Evolutionary conservation across 257 asterid species (phyloP).

Genomic region (Solanum etuberosum): DNA sequence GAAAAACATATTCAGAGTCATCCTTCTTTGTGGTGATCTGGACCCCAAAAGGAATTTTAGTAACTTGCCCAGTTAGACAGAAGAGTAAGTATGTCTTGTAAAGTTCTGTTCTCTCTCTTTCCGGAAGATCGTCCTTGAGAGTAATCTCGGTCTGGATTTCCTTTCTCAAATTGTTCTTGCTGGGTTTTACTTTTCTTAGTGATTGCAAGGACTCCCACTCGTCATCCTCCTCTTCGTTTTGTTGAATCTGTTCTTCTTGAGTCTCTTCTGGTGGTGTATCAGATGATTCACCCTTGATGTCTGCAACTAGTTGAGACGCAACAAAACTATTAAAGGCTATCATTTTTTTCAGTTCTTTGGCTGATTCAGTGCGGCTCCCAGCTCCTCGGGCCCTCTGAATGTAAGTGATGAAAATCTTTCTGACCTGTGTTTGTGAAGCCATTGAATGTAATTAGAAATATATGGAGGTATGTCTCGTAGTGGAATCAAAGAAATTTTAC

Average conservation of each 20-base stretch:
- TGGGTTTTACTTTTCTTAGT: constrained; percentile 51
- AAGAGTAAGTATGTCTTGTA: constrained; percentile 79
- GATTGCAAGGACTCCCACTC: constrained; percentile 88
- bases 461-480: neutral
- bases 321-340: constrained; percentile 75
- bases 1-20: constrained; percentile 60
- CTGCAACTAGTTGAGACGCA: constrained; percentile 68
- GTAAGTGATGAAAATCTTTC: constrained; percentile 61
- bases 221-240: constrained; percentile 37
- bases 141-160: constrained; percentile 69
- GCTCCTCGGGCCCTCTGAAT: constrained; percentile 76
- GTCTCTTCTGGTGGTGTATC: constrained; percentile 41
- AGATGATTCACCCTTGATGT: constrained; percentile 78
- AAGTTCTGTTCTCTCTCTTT: constrained; percentile 73
- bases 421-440: constrained; percentile 45
- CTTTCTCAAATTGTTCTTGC: constrained; percentile 33
- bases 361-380: constrained; percentile 64
- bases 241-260: constrained; percentile 17
- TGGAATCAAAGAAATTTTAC: neutral
- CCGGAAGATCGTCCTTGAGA: constrained; percentile 82
- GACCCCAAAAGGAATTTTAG: constrained; percentile 68
- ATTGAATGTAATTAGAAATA: neutral
- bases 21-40: constrained; percentile 71
- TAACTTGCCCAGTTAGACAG: constrained; percentile 86
- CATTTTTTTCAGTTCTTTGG: constrained; percentile 78